Evolutionary conservation across 2,329 filamentous ascomycete species (phyloP).

Genomic region (Fusarium albosuccineum): DNA sequence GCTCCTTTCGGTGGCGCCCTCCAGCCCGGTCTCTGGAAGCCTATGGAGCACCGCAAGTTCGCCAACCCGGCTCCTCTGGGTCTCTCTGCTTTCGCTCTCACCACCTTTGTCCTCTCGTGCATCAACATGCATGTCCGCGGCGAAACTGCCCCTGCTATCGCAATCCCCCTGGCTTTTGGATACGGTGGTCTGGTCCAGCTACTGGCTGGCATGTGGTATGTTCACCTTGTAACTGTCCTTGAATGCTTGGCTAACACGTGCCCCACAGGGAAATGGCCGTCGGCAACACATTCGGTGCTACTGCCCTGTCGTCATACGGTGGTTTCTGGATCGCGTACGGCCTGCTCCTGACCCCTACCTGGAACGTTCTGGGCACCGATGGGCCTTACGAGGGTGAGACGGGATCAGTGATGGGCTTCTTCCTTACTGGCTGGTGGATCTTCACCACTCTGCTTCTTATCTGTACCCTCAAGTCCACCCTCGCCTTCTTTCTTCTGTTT

Average conservation of each 20-base stretch:
- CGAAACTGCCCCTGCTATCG: slow-evolving; percentile 73
- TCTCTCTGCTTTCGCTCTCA: slow-evolving; percentile 83
- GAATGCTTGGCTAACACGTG: slow-evolving; percentile 14
- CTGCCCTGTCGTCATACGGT: slow-evolving; percentile 83
- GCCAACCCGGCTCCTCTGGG: slow-evolving; percentile 85
- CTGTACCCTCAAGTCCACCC: slow-evolving; percentile 80
- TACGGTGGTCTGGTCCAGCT: slow-evolving; percentile 83
- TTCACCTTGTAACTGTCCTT: slow-evolving; percentile 29
- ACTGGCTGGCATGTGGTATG: slow-evolving; percentile 88
- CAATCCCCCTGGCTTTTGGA: slow-evolving; percentile 76
- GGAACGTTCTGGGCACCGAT: slow-evolving; percentile 65
- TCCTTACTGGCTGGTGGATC: slow-evolving; percentile 85
- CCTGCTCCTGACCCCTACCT: slow-evolving; percentile 77
- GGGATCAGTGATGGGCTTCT: slow-evolving; percentile 76
- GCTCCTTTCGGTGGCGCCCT: slow-evolving; percentile 78
- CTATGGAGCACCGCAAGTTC: slow-evolving; percentile 76
- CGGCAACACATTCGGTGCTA: slow-evolving; percentile 90
- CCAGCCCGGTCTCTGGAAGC: slow-evolving; percentile 76
- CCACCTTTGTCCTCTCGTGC: slow-evolving; percentile 82
- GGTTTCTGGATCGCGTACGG: slow-evolving; percentile 86
- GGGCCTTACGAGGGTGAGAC: slow-evolving; percentile 61
- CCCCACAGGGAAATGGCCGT: slow-evolving; percentile 81
- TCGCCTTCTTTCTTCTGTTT: slow-evolving; percentile 84
- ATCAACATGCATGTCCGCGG: slow-evolving; percentile 77
- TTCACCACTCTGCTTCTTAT: slow-evolving; percentile 82